These are phyloP conservation scores for Clitocybe nebularis DNA, from an alignment of 1,284 basidiomycete genomes.

Conservation along the genomic window DNA sequence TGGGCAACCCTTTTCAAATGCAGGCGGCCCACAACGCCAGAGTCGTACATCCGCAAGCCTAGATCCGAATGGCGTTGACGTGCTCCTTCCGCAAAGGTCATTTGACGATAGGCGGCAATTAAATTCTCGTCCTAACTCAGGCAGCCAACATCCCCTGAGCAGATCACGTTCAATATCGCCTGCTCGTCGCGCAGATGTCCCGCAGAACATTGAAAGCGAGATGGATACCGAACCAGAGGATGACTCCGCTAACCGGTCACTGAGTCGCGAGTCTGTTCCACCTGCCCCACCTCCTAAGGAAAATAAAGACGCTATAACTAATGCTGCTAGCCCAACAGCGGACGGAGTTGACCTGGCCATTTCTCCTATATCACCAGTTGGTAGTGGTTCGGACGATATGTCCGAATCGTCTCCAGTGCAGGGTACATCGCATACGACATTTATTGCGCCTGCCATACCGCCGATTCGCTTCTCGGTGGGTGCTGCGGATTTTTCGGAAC, in stretches of 20 bases:
- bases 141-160: constrained; percentile 16
- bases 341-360: constrained; percentile 12
- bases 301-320: constrained; percentile 13
- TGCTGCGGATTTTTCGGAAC: constrained; percentile 71
- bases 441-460: constrained; percentile 75
- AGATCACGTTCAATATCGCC: constrained; percentile 52
- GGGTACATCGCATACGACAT: constrained; percentile 65
- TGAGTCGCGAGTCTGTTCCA: constrained; percentile 27
- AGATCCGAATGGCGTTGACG: constrained; percentile 22
- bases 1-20: constrained; percentile 13
- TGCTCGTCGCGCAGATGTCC: constrained; percentile 61
- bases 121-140: constrained; percentile 15
- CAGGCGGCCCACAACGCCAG: constrained; percentile 17
- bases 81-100: constrained; percentile 19
- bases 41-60: constrained; percentile 20
- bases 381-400: constrained; percentile 29
- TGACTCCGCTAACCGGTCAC: constrained; percentile 31
- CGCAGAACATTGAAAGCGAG: constrained; percentile 67
- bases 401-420: constrained; percentile 58
- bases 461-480: constrained; percentile 83
- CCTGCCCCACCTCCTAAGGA: constrained; percentile 55
- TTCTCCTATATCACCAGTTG: constrained; percentile 14
- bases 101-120: constrained; percentile 19
- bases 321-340: constrained; percentile 1
- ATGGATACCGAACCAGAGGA: constrained; percentile 63